These are phyloP conservation scores for Salvia miltiorrhiza DNA, from an alignment of 257 asterid species.

Conservation along the genomic window DNA sequence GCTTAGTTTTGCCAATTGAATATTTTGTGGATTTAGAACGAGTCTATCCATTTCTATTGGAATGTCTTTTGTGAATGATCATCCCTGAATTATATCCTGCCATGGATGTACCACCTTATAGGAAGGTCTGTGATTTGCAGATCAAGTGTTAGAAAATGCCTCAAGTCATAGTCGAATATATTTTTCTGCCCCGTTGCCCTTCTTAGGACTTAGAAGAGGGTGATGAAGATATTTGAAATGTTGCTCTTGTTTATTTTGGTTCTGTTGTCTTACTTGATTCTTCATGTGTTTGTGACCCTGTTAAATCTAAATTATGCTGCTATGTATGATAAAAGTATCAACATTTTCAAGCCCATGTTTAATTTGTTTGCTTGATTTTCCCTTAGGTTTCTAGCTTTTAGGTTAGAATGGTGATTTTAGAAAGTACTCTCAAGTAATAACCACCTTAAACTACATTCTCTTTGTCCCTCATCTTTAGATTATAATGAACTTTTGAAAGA, in stretches of 20 bases:
- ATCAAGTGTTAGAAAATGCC: background rate
- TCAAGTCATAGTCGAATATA: background rate
- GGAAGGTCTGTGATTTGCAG: background rate
- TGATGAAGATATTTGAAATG: background rate
- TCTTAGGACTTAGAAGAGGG: background rate
- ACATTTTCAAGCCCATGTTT: background rate
- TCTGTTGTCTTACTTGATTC: background rate
- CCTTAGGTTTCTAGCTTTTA: background rate
- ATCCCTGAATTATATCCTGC: background rate
- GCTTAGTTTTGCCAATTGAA: background rate
- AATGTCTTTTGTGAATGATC: background rate
- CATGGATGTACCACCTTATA: no score
- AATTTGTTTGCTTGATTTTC: background rate
- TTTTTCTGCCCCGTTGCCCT: background rate
- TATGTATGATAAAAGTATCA: background rate
- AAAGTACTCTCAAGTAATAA: background rate
- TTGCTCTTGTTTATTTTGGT: background rate
- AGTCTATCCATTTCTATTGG: background rate
- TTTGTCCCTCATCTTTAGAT: background rate
- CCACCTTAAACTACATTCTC: no score
- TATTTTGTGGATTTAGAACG: background rate
- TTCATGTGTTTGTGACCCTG: background rate
- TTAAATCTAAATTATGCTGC: background rate
- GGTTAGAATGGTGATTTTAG: no score
- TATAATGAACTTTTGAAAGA: background rate